phyloP scores from a whole-genome alignment of 345 rosid species.

The Salix viminalis region DNA sequence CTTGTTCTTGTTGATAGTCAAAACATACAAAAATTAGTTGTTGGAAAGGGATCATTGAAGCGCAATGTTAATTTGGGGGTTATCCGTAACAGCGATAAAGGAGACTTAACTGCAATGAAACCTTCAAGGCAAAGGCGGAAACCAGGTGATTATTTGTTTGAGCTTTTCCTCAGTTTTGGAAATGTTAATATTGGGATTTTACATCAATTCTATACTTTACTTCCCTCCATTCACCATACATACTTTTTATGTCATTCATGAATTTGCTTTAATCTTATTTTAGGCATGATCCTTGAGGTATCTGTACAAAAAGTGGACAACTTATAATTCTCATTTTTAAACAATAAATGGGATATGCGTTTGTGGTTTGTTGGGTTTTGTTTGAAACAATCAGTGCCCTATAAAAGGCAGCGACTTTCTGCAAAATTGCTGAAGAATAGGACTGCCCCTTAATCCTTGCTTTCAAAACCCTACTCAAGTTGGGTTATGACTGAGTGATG shows the following conservation, averaged over 20 bases:
- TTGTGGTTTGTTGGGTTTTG: not conserved
- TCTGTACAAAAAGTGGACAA: not conserved
- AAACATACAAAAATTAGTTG: conserved; percentile 68
- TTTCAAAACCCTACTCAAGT: not conserved
- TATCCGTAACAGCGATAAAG: conserved; percentile 53
- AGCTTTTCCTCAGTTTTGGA: not conserved
- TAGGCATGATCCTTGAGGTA: not conserved
- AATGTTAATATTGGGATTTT: not conserved
- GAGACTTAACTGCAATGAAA: conserved; percentile 51
- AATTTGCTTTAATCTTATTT: not conserved
- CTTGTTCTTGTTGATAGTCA: conserved; percentile 70
- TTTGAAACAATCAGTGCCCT: not conserved
- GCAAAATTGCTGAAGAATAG: not conserved
- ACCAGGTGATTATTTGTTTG: conserved; percentile 50
- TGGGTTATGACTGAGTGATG: not conserved
- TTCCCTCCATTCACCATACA: not conserved
- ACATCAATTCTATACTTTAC: not conserved
- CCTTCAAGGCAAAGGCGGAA: conserved; percentile 74
- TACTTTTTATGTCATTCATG: not conserved
- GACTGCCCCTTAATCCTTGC: not conserved
- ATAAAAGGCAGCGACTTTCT: not conserved
- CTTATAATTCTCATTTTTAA: not conserved
- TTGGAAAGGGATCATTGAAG: conserved; percentile 63
- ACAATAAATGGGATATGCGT: not conserved
- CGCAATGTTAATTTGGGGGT: conserved; percentile 53